Percentiles rank a stretch among this genome's conserved stretches.
These are phyloP conservation scores for Oryza glumipatula DNA, from an alignment of 176 grass and related monocot species.

Conservation along the genomic window DNA sequence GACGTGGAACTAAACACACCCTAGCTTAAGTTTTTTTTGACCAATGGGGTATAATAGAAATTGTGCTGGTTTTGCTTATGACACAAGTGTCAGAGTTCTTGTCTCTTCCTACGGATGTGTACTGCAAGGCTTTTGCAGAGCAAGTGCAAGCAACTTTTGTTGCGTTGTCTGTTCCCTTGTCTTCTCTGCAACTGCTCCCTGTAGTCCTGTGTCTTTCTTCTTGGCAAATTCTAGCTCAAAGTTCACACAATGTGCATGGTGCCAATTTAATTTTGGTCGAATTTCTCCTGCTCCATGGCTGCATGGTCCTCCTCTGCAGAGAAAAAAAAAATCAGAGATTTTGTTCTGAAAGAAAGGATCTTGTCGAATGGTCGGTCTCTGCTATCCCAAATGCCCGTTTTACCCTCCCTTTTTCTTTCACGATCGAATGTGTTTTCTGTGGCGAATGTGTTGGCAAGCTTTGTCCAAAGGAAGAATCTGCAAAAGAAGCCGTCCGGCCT, in stretches of 20 bases:
- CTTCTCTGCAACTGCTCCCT: not conserved
- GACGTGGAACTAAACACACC: too few relatives aligned
- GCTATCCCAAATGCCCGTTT: not conserved
- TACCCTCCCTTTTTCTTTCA: not conserved
- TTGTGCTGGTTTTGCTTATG: not conserved
- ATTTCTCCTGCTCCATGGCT: not conserved
- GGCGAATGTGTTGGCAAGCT: not conserved
- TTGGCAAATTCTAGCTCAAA: slow-evolving; percentile 15
- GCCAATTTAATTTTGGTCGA: not conserved
- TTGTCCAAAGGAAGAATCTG: slow-evolving; percentile 28
- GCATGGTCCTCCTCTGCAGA: not conserved
- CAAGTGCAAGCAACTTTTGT: not conserved
- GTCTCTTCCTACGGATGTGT: slow-evolving; percentile 9
- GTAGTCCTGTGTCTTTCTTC: not conserved
- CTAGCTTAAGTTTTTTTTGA: too few relatives aligned
- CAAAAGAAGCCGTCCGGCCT: not conserved
- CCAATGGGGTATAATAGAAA: not conserved
- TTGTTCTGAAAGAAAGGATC: slow-evolving; percentile 29
- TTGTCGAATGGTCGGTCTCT: slow-evolving; percentile 16
- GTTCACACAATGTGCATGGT: not conserved
- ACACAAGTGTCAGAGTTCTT: slow-evolving; percentile 28
- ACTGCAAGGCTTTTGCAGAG: not conserved
- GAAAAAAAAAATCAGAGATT: slow-evolving; percentile 18
- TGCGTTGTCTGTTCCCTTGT: not conserved
- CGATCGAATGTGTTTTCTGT: slow-evolving; percentile 30